Percentiles rank a stretch among this genome's conserved stretches.
phyloP scores from a whole-genome alignment of 768 basidiomycete genomes.

The Dioszegia crocea region DNA sequence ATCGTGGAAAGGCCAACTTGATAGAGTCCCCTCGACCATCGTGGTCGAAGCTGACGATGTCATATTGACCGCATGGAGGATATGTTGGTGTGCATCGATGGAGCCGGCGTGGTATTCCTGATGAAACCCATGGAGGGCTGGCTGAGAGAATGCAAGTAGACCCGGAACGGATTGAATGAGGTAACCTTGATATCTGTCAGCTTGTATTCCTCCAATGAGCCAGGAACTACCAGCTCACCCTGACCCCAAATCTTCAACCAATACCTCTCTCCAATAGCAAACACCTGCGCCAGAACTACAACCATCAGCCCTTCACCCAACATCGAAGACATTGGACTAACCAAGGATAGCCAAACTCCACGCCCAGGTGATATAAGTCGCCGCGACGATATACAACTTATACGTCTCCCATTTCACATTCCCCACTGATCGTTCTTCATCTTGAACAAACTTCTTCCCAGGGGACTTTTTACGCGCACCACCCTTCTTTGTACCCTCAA shows the following conservation, averaged over 20 bases:
- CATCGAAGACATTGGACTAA: conserved; percentile 53
- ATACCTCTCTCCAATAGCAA: conserved; percentile 34
- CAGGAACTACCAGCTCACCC: conserved; percentile 37
- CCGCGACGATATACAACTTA: conserved; percentile 52
- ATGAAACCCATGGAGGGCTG: background rate
- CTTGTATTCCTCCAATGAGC: too few species aligned
- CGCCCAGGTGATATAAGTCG: conserved; percentile 43
- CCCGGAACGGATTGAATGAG: background rate
- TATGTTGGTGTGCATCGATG: conserved; percentile 23
- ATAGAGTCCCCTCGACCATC: background rate
- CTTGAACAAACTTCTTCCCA: conserved; percentile 10
- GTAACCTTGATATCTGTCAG: background rate
- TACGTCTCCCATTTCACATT: conserved; percentile 73
- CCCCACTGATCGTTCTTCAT: conserved; percentile 64
- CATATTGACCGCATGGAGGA: conserved; percentile 18
- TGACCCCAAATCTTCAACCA: conserved; percentile 82
- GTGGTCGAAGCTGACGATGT: background rate
- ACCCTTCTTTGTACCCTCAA: conserved; percentile 16
- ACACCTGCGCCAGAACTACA: conserved; percentile 31
- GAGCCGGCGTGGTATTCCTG: conserved; percentile 17
- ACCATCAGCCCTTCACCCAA: conserved; percentile 5
- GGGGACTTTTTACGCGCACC: too few species aligned
- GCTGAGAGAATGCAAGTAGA: conserved; percentile 13
- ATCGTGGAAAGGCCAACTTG: conserved; percentile 4
- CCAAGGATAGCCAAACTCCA: conserved; percentile 56